A percentile compares a stretch with the other conserved stretches of the same genome.
Conservation (phyloP, 768 basidiomycete species). For the Boletus coccyginus region DNA sequence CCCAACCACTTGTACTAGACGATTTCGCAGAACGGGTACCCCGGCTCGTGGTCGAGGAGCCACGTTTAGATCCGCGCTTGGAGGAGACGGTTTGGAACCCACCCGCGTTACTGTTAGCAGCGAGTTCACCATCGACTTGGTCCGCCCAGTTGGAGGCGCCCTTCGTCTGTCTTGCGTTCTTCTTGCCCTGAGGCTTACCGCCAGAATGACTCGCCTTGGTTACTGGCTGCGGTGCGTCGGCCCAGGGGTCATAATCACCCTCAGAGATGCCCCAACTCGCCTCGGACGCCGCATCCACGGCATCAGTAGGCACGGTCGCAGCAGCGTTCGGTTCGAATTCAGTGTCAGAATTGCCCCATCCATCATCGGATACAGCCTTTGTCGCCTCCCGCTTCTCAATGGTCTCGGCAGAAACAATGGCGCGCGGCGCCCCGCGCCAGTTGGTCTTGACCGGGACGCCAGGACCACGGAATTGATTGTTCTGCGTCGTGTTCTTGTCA, state of each 20-base stretch:
- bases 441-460: slow-evolving; percentile 32
- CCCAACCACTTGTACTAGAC: slow-evolving; percentile 29
- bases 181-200: slow-evolving; percentile 2
- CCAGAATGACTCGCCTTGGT: slow-evolving; percentile 1
- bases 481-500: slow-evolving; percentile 1
- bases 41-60: slow-evolving; percentile 12
- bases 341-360: slow-evolving; percentile 22
- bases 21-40: slow-evolving; percentile 10
- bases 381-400: slow-evolving; percentile 24
- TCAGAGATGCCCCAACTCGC: slow-evolving; percentile 24
- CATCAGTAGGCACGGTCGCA: neutral
- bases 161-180: slow-evolving; percentile 10
- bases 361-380: slow-evolving; percentile 6
- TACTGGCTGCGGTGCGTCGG: neutral
- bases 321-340: slow-evolving; percentile 11
- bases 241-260: slow-evolving; percentile 24
- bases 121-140: slow-evolving; percentile 21
- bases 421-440: slow-evolving; percentile 29
- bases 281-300: slow-evolving; percentile 14
- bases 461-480: slow-evolving; percentile 25
- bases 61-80: slow-evolving; percentile 14
- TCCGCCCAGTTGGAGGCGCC: slow-evolving; percentile 25
- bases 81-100: slow-evolving; percentile 1
- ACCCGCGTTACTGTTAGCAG: neutral
- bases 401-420: slow-evolving; percentile 23